Evolutionary conservation across 495 filamentous ascomycete genomes (phyloP), one percentile per base, ranked within the genome.

Genomic region (Hypoxylon trugodes): DNA sequence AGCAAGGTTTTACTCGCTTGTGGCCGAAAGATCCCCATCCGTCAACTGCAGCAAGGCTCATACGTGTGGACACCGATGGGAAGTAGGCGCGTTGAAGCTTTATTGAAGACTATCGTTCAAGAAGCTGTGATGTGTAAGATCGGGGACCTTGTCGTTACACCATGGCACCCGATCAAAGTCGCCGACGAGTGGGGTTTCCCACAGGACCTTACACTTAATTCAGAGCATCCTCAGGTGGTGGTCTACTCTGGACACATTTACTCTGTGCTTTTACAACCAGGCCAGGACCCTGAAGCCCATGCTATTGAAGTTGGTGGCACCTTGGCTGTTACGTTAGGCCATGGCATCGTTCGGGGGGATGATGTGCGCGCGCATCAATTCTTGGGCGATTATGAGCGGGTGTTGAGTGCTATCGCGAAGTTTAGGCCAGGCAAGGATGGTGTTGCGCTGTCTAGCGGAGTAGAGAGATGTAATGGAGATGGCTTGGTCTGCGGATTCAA

Each of bases 291-390:
- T 2, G 74, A 76, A 6, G 77, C 76, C 1, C 77, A 81, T 46
- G 77, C 74, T 18, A 60, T 82, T 4, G 47, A 66, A 10, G 56
- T 82, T 18, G 74, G 63, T 1, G 74, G 73, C 4, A 35, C 74
- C 26, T 82, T 77, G 79, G 79, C 73, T 6, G 77, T 79, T 15
- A 73, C 79, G 6, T 55, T 82, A 33, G 79, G 79, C 3, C 79
- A 81, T 57, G 77, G 78, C 2, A 21, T 76, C n/a, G 22, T 68
- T 5, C 10, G 30, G 9, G 64, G 51, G 6, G 59, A 50, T 6
- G 77, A 80, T 59, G 67, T 69, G 8, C 73, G 79, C 38, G 74
- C 63, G 1, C 79, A 82, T 56, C 36, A 22, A 40, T 81, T 82
- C 66, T 70, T 79, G 22, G 79, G 79, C 19, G 59, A 76, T 46